These are phyloP conservation scores for Diophrys sp. DNA, from an alignment of 73 alveolate genomes.

Conservation along the genomic window DNA sequence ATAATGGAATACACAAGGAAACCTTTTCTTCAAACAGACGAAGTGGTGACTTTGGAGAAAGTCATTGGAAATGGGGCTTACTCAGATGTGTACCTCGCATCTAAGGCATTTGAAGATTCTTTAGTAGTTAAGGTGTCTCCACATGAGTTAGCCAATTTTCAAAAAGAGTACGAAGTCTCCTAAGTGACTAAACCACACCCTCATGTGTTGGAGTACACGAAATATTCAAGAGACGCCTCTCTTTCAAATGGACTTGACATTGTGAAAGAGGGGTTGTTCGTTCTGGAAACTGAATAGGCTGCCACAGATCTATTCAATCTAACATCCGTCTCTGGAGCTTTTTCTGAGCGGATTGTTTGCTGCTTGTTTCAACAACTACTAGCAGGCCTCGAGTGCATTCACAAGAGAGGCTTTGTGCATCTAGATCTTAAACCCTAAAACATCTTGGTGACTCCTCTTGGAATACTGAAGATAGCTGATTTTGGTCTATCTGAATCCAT, in stretches of 20 bases:
- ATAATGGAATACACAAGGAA: neutral
- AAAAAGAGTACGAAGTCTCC: neutral
- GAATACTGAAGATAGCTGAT: slow-evolving; percentile 89
- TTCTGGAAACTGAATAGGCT: neutral
- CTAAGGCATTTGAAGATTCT: neutral
- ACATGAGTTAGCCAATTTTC: too few relatives aligned
- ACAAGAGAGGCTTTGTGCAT: slow-evolving; percentile 91
- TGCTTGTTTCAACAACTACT: slow-evolving; percentile 7
- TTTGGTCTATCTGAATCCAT: slow-evolving; percentile 86
- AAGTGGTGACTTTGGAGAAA: neutral
- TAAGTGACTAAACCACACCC: neutral
- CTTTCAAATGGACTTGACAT: neutral
- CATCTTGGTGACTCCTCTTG: slow-evolving; percentile 79
- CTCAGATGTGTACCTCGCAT: neutral
- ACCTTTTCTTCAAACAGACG: too few relatives aligned
- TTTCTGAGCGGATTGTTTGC: slow-evolving; percentile 5
- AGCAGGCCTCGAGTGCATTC: slow-evolving; percentile 60
- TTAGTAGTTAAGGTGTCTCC: neutral
- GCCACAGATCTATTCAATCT: neutral
- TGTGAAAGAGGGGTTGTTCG: neutral
- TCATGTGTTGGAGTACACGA: too few relatives aligned
- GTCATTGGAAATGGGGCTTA: neutral
- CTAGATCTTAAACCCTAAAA: slow-evolving; percentile 95
- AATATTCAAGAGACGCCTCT: neutral
- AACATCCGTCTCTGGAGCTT: neutral